Evolutionary conservation across 108 stramenopile genomes (phyloP).

Genomic region (Ochromonas danica): DNA sequence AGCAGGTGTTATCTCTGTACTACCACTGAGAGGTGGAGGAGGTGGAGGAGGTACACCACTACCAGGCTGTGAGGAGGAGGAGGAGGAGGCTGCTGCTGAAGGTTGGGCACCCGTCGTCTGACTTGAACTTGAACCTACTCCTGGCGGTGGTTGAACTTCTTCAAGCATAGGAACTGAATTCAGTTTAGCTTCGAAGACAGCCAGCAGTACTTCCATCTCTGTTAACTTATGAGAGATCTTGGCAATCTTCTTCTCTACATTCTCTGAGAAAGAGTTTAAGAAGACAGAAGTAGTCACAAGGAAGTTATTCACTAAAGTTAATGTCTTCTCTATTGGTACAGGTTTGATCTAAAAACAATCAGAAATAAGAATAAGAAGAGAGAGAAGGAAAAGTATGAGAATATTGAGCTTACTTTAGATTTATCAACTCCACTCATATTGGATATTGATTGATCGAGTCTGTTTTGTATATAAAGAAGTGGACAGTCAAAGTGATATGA

Average conservation of each 20-base stretch:
- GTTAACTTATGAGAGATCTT: constrained; percentile 8
- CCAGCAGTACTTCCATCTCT: constrained; percentile 28
- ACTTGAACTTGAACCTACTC: neutral
- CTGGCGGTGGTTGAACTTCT: neutral
- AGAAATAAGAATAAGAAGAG: constrained; percentile 8
- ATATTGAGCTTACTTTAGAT: no score
- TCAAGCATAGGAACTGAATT: constrained; percentile 24
- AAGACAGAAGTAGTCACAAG: constrained; percentile 7
- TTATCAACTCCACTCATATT: no score
- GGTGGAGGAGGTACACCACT: neutral
- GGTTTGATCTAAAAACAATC: constrained; percentile 2
- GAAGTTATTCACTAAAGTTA: constrained; percentile 27
- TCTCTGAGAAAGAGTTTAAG: constrained; percentile 19
- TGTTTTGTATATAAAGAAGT: no score
- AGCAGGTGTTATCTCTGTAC: neutral
- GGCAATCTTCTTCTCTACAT: constrained; percentile 20
- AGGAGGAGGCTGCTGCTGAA: neutral
- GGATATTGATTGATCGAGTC: no score
- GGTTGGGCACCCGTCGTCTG: neutral
- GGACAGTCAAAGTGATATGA: no score
- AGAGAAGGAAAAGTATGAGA: no score
- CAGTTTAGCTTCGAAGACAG: constrained; percentile 33
- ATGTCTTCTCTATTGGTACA: neutral
- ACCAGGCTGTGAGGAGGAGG: no score
- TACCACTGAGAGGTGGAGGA: neutral